Base-by-base conservation (phyloP, 192 early-diverging fungal genomes). In the Rhizoclosmatium sp. region DNA sequence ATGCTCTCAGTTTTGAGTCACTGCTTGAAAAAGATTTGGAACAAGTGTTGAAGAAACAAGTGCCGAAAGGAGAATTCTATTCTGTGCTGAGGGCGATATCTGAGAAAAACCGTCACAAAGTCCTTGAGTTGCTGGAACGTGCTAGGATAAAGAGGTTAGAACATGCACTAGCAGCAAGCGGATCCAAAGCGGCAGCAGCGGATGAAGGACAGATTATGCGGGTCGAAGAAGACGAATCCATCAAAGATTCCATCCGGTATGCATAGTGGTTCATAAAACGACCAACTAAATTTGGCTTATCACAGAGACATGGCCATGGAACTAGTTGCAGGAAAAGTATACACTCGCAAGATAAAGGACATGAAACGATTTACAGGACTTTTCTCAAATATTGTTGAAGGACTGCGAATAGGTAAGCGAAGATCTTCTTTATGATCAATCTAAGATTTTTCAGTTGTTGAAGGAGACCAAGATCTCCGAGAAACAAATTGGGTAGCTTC, bases 401-500 rank as follows among this genome's bases (percentile, higher is more conserved):
- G 40, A 23, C 41, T 76, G 19, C 14, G 66, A 66, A 66, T 47
- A 39, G 75, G 75, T 76, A 1, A 59, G 7, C 2, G 39, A 46
- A 44, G 14, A 23, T 59, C 2, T 39, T 59, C 7, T 59, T 71
- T 58, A 12, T 71, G 7, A n/a, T 56, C 21, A 16, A 69, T 3
- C 42, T 31, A 31, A 31, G 31, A 31, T 14, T 66, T 51, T 23
- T 1, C 3, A 76, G 75, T 67, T 14, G 66, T 76, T 67, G 75
- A 67, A 19, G 75, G 75, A 12, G 75, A 76, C 9, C 7, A 47
- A 41, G 75, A 76, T 47, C 12, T 44, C 3, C 75, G 75, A 31
- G 75, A 76, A 48, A 21, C 75, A 39, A 76, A 67, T 41, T 76
- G 75, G 75, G 45, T 66, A 5, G 49, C 58, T 12, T 65, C 75